These are phyloP conservation scores for Dissophora ornata DNA, from an alignment of 192 early-diverging fungal genomes.

Conservation along the genomic window DNA sequence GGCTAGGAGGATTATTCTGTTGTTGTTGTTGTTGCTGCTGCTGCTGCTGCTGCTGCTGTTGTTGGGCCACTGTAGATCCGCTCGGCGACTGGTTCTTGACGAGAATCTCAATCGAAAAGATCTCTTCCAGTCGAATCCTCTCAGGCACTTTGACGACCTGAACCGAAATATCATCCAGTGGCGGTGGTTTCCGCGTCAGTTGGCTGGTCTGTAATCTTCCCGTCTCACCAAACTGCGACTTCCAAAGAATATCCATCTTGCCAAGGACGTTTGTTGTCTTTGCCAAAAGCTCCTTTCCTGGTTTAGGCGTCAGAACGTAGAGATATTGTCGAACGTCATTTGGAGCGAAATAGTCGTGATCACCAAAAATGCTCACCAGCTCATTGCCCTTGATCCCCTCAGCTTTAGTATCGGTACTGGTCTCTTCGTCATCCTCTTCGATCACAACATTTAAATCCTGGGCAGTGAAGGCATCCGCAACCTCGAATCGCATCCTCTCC, in stretches of 20 bases:
- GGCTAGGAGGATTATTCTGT: neutral
- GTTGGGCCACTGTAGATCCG: slow-evolving; percentile 2
- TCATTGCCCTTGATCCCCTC: slow-evolving; percentile 5
- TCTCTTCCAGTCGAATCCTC: slow-evolving; percentile 65
- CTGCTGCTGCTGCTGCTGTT: slow-evolving; percentile 16
- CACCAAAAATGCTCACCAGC: slow-evolving; percentile 62
- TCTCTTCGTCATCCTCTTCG: slow-evolving; percentile 12
- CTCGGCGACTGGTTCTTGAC: slow-evolving; percentile 47
- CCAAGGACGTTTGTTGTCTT: slow-evolving; percentile 86
- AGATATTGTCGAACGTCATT: slow-evolving; percentile 94
- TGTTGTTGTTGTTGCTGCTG: slow-evolving; percentile 7
- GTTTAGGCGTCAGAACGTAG: slow-evolving; percentile 81
- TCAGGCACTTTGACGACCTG: slow-evolving; percentile 60
- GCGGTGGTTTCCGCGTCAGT: slow-evolving; percentile 83
- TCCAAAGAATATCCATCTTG: slow-evolving; percentile 96
- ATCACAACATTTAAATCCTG: slow-evolving; percentile 73
- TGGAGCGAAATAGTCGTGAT: slow-evolving; percentile 67
- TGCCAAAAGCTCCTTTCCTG: slow-evolving; percentile 65
- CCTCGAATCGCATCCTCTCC: slow-evolving; percentile 89
- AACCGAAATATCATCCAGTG: slow-evolving; percentile 78
- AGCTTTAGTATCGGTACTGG: slow-evolving; percentile 16
- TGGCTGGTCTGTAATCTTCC: slow-evolving; percentile 95
- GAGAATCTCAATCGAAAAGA: slow-evolving; percentile 70
- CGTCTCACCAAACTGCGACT: slow-evolving; percentile 87
- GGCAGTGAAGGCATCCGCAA: slow-evolving; percentile 75